phyloP scores from a whole-genome alignment of 2,329 filamentous ascomycete genomes.

The Anthostomella pinea region DNA sequence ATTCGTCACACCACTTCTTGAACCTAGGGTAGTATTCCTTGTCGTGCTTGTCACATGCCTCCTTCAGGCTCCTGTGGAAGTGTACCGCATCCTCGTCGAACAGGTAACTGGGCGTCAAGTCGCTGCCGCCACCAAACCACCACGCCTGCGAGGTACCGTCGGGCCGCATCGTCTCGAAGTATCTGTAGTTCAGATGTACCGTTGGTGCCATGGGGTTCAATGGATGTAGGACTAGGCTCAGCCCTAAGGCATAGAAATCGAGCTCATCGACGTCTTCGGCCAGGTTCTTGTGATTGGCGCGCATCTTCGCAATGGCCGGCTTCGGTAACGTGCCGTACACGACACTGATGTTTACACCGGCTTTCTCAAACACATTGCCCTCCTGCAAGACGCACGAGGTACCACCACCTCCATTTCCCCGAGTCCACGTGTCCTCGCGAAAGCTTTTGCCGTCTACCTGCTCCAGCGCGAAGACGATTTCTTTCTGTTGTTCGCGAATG shows the following conservation, averaged over 20 bases:
- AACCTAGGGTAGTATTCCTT: conserved; percentile 88
- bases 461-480: conserved; percentile 81
- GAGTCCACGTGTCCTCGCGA: conserved; percentile 79
- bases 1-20: conserved; percentile 98
- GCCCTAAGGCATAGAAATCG: conserved; percentile 91
- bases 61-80: conserved; percentile 92
- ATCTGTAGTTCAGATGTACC: conserved; percentile 96
- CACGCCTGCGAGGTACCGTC: conserved; percentile 81
- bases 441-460: conserved; percentile 82
- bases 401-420: conserved; percentile 85
- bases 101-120: conserved; percentile 88
- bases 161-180: conserved; percentile 91
- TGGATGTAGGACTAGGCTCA: conserved; percentile 91
- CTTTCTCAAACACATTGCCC: conserved; percentile 96
- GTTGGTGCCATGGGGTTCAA: conserved; percentile 96
- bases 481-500: conserved; percentile 87
- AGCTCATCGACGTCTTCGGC: conserved; percentile 67
- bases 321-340: conserved; percentile 90
- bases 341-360: conserved; percentile 89
- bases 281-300: conserved; percentile 89
- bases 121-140: conserved; percentile 97
- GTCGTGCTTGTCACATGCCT: conserved; percentile 90
- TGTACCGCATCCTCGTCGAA: conserved; percentile 97
- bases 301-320: conserved; percentile 88
- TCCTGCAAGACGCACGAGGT: conserved; percentile 94